phyloP scores from a whole-genome alignment of 1,284 basidiomycete species.

The Coniferiporia weirii region DNA sequence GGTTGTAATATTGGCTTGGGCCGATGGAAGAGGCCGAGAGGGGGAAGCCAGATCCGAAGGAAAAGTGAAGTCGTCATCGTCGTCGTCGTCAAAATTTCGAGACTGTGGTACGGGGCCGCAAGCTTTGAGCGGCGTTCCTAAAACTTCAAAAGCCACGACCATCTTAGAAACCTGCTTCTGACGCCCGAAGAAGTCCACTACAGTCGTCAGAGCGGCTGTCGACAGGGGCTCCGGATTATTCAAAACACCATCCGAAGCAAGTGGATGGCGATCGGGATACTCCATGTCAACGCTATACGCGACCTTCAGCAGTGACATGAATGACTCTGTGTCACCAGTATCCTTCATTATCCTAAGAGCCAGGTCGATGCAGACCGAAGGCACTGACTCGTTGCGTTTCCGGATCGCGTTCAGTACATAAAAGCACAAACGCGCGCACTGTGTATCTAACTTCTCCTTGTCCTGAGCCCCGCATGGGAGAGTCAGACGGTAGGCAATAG shows the following conservation, averaged over 20 bases:
- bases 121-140: constrained; percentile 59
- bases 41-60: constrained; percentile 28
- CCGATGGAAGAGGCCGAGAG: constrained; percentile 37
- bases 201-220: constrained; percentile 64
- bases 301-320: constrained; percentile 52
- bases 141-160: constrained; percentile 68
- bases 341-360: constrained; percentile 63
- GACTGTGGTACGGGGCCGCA: constrained; percentile 39
- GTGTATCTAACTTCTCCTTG: constrained; percentile 35
- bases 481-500: constrained; percentile 58
- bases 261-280: constrained; percentile 58
- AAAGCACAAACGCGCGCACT: constrained; percentile 38
- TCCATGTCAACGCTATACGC: constrained; percentile 70
- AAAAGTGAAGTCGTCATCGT: constrained; percentile 53
- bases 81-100: constrained; percentile 54
- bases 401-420: constrained; percentile 57
- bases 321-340: constrained; percentile 46
- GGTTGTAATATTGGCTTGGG: constrained; percentile 64
- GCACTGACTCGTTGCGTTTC: constrained; percentile 40
- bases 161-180: constrained; percentile 56
- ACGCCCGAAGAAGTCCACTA: constrained; percentile 62
- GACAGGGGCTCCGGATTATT: constrained; percentile 41
- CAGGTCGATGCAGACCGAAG: constrained; percentile 57
- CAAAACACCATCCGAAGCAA: constrained; percentile 34
- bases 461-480: constrained; percentile 43